A percentile compares a stretch with the other conserved stretches of the same genome.
Evolutionary conservation across 495 filamentous ascomycete species (phyloP).

Genomic region (Glutinoglossum americanum): DNA sequence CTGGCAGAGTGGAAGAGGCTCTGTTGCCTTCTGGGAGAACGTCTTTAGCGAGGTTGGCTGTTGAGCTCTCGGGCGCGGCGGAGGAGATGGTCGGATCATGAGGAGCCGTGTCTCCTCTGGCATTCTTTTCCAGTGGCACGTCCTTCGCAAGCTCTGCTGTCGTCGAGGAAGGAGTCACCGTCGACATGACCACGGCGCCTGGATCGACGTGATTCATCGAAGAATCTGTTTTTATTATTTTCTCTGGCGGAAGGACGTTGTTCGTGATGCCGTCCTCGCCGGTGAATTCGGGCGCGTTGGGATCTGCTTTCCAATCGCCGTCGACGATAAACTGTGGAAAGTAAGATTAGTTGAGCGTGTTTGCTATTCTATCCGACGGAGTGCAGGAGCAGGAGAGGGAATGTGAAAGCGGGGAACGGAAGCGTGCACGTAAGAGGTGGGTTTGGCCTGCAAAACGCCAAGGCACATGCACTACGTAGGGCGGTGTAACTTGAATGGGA

Average conservation of each 20-base stretch:
- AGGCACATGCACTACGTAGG: background rate
- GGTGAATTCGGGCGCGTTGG: conserved; percentile 50
- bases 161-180: conserved; percentile 48
- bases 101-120: conserved; percentile 7
- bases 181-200: conserved; percentile 30
- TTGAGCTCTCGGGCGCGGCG: conserved; percentile 15
- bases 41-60: conserved; percentile 8
- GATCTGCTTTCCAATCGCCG: conserved; percentile 64
- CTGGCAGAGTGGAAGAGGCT: conserved; percentile 32
- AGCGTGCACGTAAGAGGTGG: background rate
- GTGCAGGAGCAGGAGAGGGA: too few relatives aligned
- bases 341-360: conserved; percentile 2
- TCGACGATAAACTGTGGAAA: conserved; percentile 77
- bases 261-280: conserved; percentile 65
- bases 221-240: conserved; percentile 30
- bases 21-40: conserved; percentile 9
- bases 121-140: conserved; percentile 34
- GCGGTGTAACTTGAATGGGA: background rate
- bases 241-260: conserved; percentile 62
- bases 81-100: conserved; percentile 43
- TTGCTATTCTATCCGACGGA: background rate
- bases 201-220: conserved; percentile 3
- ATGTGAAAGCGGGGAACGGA: background rate
- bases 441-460: background rate
- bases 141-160: conserved; percentile 47